phyloP scores from a whole-genome alignment of 768 basidiomycete genomes.

The Mycena epipterygia region DNA sequence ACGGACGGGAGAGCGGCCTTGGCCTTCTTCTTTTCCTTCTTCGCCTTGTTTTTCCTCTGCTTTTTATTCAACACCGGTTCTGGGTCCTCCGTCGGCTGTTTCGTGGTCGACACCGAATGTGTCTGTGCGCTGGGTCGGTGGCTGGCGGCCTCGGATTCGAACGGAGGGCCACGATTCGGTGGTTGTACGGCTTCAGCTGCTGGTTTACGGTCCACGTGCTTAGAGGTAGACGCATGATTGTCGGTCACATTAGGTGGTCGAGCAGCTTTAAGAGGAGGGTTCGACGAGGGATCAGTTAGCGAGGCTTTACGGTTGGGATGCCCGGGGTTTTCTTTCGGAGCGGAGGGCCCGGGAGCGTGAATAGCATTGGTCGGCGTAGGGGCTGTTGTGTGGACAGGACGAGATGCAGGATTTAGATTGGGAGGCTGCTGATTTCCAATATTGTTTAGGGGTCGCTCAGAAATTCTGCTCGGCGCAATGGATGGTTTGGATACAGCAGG shows the following conservation, averaged over 20 bases:
- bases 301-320: too few relatives aligned
- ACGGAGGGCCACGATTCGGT: background rate
- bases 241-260: background rate
- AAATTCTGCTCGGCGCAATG: background rate
- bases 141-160: background rate
- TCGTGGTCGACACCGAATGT: background rate
- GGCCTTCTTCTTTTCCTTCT: constrained; percentile 35
- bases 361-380: background rate
- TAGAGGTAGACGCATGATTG: constrained; percentile 11
- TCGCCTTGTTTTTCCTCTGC: constrained; percentile 45
- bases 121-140: background rate
- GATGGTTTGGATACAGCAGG: background rate
- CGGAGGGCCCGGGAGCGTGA: background rate
- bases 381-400: background rate
- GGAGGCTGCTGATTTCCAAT: constrained; percentile 2
- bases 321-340: constrained; percentile 3
- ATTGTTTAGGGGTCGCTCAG: constrained; percentile 1
- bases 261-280: background rate
- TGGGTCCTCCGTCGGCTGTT: background rate
- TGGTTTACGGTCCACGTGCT: background rate
- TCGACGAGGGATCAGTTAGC: background rate
- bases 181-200: background rate
- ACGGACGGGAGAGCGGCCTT: background rate
- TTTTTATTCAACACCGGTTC: constrained; percentile 28
- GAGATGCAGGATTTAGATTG: background rate